Evolutionary conservation across 2,329 filamentous ascomycete species (phyloP).

Genomic region (Nothomitra cinnamomea): DNA sequence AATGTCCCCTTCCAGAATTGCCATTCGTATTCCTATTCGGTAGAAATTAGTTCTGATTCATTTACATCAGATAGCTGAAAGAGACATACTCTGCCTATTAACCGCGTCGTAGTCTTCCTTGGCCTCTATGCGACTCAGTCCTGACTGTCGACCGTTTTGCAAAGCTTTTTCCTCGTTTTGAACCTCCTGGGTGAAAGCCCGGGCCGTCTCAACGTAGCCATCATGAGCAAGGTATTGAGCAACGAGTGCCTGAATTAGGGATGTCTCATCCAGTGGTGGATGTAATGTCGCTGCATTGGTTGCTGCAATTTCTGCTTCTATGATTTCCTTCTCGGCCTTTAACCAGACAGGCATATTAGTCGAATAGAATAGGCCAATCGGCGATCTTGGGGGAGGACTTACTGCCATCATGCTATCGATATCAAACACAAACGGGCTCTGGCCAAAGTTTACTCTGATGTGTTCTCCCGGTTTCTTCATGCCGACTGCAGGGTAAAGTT

Average conservation of each 20-base stretch:
- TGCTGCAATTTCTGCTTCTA: constrained; percentile 44
- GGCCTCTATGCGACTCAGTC: constrained; percentile 44
- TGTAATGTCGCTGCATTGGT: constrained; percentile 42
- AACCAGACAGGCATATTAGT: constrained; percentile 9
- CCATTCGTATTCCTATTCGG: constrained; percentile 57
- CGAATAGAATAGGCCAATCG: background rate
- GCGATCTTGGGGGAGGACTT: constrained; percentile 18
- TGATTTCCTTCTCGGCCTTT: constrained; percentile 41
- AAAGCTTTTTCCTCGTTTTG: constrained; percentile 55
- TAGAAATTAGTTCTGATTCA: background rate
- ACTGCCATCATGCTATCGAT: constrained; percentile 76
- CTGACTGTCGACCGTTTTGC: constrained; percentile 35
- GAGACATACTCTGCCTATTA: constrained; percentile 59
- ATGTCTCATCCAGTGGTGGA: constrained; percentile 50
- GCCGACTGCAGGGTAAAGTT: constrained; percentile 39
- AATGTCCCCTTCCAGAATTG: constrained; percentile 82
- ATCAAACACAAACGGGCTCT: constrained; percentile 70
- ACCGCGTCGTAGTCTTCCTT: constrained; percentile 75
- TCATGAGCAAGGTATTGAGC: constrained; percentile 87
- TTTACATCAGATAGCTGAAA: background rate
- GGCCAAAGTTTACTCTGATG: constrained; percentile 44
- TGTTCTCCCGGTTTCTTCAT: constrained; percentile 47
- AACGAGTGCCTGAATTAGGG: constrained; percentile 67
- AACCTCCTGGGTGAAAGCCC: constrained; percentile 73
- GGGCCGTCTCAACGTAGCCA: constrained; percentile 84